These are phyloP conservation scores for Penicillium verrucosum DNA, from an alignment of 2,329 filamentous ascomycete genomes.

Conservation along the genomic window DNA sequence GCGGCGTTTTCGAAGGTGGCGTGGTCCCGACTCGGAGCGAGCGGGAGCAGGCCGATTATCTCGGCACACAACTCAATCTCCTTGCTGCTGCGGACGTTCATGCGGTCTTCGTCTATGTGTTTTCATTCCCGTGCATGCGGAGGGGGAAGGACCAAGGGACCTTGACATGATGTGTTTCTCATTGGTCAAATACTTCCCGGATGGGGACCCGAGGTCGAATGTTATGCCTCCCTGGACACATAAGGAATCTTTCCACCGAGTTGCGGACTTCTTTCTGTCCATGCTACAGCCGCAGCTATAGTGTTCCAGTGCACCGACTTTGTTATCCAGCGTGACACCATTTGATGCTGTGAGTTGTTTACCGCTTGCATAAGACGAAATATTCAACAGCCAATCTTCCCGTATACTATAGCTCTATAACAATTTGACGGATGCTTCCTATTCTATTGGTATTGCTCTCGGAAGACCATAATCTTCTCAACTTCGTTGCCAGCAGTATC, in stretches of 20 bases:
- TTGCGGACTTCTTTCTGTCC: background rate
- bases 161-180: background rate
- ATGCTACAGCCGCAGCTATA: background rate
- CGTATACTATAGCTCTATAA: too few species aligned
- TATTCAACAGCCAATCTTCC: too few species aligned
- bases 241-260: background rate
- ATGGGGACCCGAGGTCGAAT: background rate
- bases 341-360: background rate
- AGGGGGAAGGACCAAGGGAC: background rate
- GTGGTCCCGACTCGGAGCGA: background rate
- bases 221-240: background rate
- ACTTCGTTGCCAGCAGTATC: constrained; percentile 29
- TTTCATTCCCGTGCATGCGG: background rate
- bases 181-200: background rate
- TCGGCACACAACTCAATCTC: background rate
- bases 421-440: too few species aligned
- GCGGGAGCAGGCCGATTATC: background rate
- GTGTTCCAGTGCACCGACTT: background rate
- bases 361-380: too few species aligned
- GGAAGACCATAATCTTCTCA: constrained; percentile 46
- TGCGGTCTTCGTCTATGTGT: background rate
- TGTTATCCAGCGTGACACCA: background rate
- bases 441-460: constrained; percentile 33
- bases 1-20: background rate
- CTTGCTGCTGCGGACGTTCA: background rate